Base-by-base conservation (phyloP, 148 eudicot species). In the Linanthus parryae region DNA sequence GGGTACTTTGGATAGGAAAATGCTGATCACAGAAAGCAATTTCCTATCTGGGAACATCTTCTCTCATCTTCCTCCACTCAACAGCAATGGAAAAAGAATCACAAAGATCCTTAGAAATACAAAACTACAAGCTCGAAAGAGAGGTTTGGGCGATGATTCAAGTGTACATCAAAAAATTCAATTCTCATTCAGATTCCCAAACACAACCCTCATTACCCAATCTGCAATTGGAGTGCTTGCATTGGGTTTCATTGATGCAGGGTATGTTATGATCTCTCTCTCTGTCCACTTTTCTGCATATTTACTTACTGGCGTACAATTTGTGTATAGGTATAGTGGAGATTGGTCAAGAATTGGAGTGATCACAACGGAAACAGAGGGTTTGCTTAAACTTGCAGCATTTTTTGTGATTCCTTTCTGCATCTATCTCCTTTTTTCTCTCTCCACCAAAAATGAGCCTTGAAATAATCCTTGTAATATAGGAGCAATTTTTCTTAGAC, bases 301-400 rank as follows among this genome's bases (percentile, higher is more conserved):
- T n/a, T n/a, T n/a, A n/a, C n/a, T n/a, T n/a, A n/a, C n/a, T n/a
- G n/a, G n/a, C n/a, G n/a, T n/a, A 42, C 14, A 44, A n/a, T 50
- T 2, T 16, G 38, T 27, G 7, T 70, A 5, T 59, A 85, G 95
- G 64, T 91, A 91, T 54, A 91, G 95, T 71, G 97, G 97, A 76
- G 97, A 86, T 62, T 91, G 97, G 97, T 91, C 97, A 29, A 85
- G 97, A 58, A 86, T 91, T 63, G 92, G 95, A 23, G 95, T 63
- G 52, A 81, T 86, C 33, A 73, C 97, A 11, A 80, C 44, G 50
- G 98, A 57, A 57, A 71, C 49, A 7, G 98, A 91, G 60, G 81
- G 79, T 53, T 35, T 76, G 61, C 74, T 86, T 21, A 83, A 83
- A 67, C 42, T 73, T 64, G 72, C 74, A 37, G 83, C 98, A 35